These are phyloP conservation scores for Phanerodontia chrysosporium DNA, from an alignment of 768 basidiomycete genomes.

Conservation along the genomic window DNA sequence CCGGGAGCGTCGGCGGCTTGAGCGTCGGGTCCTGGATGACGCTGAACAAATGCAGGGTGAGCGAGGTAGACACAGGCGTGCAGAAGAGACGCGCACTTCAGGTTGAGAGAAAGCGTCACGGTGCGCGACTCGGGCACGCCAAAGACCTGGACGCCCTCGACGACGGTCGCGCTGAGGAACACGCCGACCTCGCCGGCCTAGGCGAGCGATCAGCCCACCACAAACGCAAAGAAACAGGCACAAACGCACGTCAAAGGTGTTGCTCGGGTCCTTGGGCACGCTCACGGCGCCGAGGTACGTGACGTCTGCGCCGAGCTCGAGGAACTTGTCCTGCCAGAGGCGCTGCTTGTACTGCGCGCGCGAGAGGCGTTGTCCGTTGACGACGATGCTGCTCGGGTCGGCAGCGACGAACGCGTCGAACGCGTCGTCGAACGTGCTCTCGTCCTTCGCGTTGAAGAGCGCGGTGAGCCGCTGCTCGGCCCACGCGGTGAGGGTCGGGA, in stretches of 20 bases:
- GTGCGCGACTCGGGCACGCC: constrained; percentile 15
- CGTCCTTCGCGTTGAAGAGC: constrained; percentile 35
- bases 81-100: constrained; percentile 13
- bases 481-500: constrained; percentile 41
- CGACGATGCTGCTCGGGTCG: constrained; percentile 28
- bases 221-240: neutral
- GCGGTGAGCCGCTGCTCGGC: constrained; percentile 35
- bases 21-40: constrained; percentile 9
- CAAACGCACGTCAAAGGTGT: neutral
- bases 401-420: constrained; percentile 40
- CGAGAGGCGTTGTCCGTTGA: constrained; percentile 39
- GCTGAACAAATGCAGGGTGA: neutral
- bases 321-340: constrained; percentile 22
- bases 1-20: neutral
- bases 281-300: constrained; percentile 6
- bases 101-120: constrained; percentile 24
- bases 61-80: neutral
- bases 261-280: neutral
- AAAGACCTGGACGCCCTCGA: constrained; percentile 16
- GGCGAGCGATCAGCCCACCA: neutral
- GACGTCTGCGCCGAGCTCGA: constrained; percentile 8
- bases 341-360: constrained; percentile 38
- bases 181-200: constrained; percentile 24
- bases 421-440: constrained; percentile 29
- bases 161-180: constrained; percentile 21